Evolutionary conservation across 2,329 filamentous ascomycete genomes (phyloP).

Genomic region (Esteya vermicola): DNA sequence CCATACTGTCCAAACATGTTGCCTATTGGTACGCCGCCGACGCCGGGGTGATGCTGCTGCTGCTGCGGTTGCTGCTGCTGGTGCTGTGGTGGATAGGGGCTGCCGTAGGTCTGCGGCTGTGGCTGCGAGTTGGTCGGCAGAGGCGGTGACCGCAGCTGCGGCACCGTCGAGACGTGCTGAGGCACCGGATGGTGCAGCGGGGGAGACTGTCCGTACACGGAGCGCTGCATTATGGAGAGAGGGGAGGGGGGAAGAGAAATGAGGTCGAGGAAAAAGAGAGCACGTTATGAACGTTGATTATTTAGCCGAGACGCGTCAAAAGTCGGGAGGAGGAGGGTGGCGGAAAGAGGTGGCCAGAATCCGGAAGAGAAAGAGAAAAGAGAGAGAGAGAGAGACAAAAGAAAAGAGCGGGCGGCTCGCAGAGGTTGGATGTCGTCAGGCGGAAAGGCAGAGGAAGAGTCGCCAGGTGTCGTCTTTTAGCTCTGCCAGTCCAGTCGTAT

Average conservation of each 20-base stretch:
- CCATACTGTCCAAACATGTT: slow-evolving; percentile 62
- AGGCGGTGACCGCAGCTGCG: slow-evolving; percentile 87
- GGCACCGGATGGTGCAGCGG: slow-evolving; percentile 94
- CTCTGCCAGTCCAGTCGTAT: too few species aligned
- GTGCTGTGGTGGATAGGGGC: slow-evolving; percentile 63
- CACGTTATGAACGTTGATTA: too few species aligned
- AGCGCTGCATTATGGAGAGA: slow-evolving; percentile 60
- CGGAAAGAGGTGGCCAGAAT: too few species aligned
- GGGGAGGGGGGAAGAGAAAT: neutral
- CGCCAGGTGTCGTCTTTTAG: neutral
- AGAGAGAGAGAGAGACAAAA: neutral
- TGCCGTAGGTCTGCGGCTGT: slow-evolving; percentile 48
- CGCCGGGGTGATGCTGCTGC: slow-evolving; percentile 24
- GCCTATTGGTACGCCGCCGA: slow-evolving; percentile 28
- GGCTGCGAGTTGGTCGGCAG: slow-evolving; percentile 58
- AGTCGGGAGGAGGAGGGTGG: too few species aligned
- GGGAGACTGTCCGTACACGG: slow-evolving; percentile 73
- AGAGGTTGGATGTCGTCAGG: too few species aligned
- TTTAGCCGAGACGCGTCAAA: too few species aligned
- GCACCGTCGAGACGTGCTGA: slow-evolving; percentile 95
- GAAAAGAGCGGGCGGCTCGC: neutral
- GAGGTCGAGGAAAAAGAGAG: neutral
- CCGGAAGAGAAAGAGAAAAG: too few species aligned
- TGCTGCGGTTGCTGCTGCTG: slow-evolving; percentile 41
- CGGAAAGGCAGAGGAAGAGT: neutral